These are phyloP conservation scores for Penicillium lividum DNA, from an alignment of 495 filamentous ascomycete species.

Conservation along the genomic window DNA sequence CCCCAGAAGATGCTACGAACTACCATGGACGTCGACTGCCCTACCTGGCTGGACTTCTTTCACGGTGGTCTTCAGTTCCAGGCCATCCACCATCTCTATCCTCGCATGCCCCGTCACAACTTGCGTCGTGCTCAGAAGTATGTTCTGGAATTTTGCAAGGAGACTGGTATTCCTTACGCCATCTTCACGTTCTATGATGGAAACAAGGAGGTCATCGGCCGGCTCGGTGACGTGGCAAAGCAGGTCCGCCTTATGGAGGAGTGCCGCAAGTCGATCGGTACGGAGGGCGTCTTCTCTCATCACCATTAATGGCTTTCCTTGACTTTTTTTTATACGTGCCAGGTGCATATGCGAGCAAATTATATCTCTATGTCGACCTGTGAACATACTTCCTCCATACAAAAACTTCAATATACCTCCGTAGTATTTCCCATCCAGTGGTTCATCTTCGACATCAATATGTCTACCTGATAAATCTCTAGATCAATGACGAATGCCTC, in stretches of 20 bases:
- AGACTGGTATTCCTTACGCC: constrained; percentile 91
- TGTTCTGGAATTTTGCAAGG: constrained; percentile 85
- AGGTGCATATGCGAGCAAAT: neutral
- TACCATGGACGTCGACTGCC: constrained; percentile 97
- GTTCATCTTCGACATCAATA: too few relatives aligned
- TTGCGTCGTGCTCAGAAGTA: constrained; percentile 78
- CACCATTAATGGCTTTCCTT: constrained; percentile 16
- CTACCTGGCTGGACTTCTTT: constrained; percentile 92
- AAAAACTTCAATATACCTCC: too few relatives aligned
- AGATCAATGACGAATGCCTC: neutral
- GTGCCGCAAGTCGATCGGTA: constrained; percentile 68
- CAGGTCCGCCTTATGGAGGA: constrained; percentile 86
- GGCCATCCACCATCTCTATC: constrained; percentile 92
- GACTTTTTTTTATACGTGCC: too few relatives aligned
- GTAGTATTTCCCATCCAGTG: too few relatives aligned
- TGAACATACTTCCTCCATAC: neutral
- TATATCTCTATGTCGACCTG: neutral
- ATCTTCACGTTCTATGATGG: constrained; percentile 92
- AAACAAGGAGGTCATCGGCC: constrained; percentile 83
- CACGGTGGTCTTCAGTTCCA: constrained; percentile 97
- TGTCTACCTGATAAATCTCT: neutral
- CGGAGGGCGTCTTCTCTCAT: constrained; percentile 41
- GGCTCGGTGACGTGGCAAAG: constrained; percentile 80
- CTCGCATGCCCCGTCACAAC: constrained; percentile 94
- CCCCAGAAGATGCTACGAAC: constrained; percentile 96